These are phyloP conservation scores for Nicotiana undulata DNA, from an alignment of 257 asterid genomes.

Conservation along the genomic window DNA sequence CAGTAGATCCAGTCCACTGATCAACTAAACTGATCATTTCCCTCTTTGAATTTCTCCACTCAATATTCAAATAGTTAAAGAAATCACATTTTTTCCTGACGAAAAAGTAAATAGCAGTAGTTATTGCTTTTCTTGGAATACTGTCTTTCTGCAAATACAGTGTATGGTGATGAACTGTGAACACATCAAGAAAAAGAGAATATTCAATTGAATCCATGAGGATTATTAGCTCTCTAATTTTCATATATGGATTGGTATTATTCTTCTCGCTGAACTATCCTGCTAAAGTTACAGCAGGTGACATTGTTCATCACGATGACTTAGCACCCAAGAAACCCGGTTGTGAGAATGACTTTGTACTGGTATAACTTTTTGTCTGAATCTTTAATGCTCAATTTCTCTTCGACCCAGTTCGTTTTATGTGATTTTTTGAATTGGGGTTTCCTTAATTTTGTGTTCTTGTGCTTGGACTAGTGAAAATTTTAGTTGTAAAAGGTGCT, in stretches of 20 bases:
- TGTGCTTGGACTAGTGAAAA: background rate
- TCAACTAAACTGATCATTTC: background rate
- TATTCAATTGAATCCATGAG: background rate
- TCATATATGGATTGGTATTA: constrained; percentile 26
- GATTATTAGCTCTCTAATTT: constrained; percentile 27
- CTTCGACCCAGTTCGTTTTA: constrained; percentile 9
- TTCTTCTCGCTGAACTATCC: constrained; percentile 20
- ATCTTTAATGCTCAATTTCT: constrained; percentile 6
- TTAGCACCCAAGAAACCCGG: constrained; percentile 76
- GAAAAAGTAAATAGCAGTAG: background rate
- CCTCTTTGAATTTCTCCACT: background rate
- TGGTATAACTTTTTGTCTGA: constrained; percentile 30
- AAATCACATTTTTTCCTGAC: background rate
- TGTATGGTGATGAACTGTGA: background rate
- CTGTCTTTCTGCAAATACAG: background rate
- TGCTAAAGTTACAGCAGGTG: constrained; percentile 51
- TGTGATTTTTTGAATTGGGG: background rate
- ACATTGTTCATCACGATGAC: constrained; percentile 58
- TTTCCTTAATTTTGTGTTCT: background rate
- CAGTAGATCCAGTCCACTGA: background rate
- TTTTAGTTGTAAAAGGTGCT: background rate
- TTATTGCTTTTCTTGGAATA: background rate
- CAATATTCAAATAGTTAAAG: background rate
- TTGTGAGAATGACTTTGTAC: constrained; percentile 74
- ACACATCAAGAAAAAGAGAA: background rate